Base-by-base conservation (phyloP, 805 yeast species). In the Soucietia sequanensis region DNA sequence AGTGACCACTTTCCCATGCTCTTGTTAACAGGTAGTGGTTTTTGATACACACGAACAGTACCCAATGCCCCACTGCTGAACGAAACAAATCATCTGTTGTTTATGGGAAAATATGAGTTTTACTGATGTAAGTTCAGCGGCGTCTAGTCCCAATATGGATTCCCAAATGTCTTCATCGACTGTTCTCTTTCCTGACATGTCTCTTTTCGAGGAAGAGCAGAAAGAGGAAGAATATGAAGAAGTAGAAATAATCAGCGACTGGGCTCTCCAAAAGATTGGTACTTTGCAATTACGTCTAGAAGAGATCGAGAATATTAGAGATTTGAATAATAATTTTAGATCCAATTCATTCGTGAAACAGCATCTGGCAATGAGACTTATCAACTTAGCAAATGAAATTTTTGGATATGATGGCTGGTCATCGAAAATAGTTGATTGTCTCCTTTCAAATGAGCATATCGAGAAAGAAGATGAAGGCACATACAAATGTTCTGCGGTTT, bases 341-440 rank as follows among this genome's bases (percentile, higher is more conserved):
- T 27, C 39, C 41, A 19, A 24, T 34, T 13, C 26, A 34, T 25
- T 11, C 23, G 23, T 21, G 23, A 8, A 8, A 11, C 10, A 18
- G 8, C 13, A 13, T 12, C 27, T 24, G 27, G 27, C 9, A 2
- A 14, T 16, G 5, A 19, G n/a, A 12, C 13, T 73, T 4, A 47
- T 70, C 6, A 52, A 54, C 10, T 50, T 68, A 37, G 77, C 79
- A 1, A 78, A 78, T 39, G 75, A 70, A 24, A 54, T 68, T 0
- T 78, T 76, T 54, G 83, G 82, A 0, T 73, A 59, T 47, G 64
- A 75, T 40, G 83, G 84, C 6, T 78, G 84, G 84, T 64, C 70
- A 5, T 60, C 73, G 21, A 65, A 65, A 31, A 55, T 78, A 1
- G 45, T 6, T 12, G 16, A 15, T 44, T 54, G 23, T 39, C 39